Conservation (phyloP, 176 grass and related monocot genomes). For the Zizania latifolia region DNA sequence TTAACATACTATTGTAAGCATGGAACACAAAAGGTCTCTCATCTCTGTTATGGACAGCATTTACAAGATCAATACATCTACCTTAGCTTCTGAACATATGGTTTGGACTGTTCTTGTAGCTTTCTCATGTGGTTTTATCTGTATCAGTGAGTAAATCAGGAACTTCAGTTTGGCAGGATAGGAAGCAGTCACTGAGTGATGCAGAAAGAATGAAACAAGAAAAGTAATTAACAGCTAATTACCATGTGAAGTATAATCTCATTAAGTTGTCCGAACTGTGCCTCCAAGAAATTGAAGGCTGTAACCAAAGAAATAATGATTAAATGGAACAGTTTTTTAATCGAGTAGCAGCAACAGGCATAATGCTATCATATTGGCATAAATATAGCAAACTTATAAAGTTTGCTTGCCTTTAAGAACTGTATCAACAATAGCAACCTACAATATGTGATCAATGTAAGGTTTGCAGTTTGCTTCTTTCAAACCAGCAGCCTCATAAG, state of each 20-base stretch:
- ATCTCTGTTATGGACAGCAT: not conserved
- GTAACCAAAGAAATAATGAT: slow-evolving; percentile 1
- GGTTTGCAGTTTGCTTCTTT: not conserved
- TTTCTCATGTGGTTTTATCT: slow-evolving; percentile 72
- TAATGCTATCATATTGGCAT: slow-evolving; percentile 20
- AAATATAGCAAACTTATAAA: slow-evolving; percentile 5
- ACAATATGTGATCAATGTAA: slow-evolving; percentile 13
- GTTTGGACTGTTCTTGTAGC: slow-evolving; percentile 83
- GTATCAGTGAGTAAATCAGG: slow-evolving; percentile 22
- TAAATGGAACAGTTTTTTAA: slow-evolving; percentile 14
- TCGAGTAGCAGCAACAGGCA: slow-evolving; percentile 15
- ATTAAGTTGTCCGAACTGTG: slow-evolving; percentile 52
- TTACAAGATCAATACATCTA: not conserved
- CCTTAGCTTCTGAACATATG: slow-evolving; percentile 87
- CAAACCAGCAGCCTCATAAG: slow-evolving; percentile 13
- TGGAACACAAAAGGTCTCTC: not conserved
- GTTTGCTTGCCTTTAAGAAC: slow-evolving; percentile 71
- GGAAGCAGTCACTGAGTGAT: slow-evolving; percentile 8
- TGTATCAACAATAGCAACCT: slow-evolving; percentile 69
- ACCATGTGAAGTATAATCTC: slow-evolving; percentile 55
- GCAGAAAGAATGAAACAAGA: slow-evolving; percentile 8
- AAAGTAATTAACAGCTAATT: slow-evolving; percentile 2
- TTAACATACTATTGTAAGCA: not conserved
- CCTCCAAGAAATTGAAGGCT: slow-evolving; percentile 72
- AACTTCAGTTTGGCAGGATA: slow-evolving; percentile 8